phyloP scores from a whole-genome alignment of 441 rosid species.

The Pelargonium australe region DNA sequence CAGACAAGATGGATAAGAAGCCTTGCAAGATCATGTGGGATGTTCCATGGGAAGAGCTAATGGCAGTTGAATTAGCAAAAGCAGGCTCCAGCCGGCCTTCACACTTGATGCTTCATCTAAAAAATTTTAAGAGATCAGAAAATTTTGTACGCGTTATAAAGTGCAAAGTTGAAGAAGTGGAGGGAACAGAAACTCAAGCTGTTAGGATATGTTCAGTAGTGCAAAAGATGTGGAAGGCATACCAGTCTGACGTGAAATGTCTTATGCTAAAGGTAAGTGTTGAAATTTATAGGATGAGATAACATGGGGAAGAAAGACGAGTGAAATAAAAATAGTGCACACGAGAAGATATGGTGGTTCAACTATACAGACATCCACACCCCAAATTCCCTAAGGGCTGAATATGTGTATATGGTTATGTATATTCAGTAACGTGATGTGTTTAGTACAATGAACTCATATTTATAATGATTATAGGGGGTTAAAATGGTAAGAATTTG shows the following conservation, averaged over 20 bases:
- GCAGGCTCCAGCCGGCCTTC: constrained; percentile 77
- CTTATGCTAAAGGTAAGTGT: constrained; percentile 56
- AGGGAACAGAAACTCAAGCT: constrained; percentile 68
- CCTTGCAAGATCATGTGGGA: constrained; percentile 97
- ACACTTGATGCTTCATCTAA: constrained; percentile 84
- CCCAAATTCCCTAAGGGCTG: too few relatives aligned
- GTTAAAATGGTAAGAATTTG: too few relatives aligned
- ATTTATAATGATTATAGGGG: too few relatives aligned
- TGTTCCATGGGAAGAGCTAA: constrained; percentile 90
- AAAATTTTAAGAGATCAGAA: constrained; percentile 79
- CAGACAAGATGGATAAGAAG: constrained; percentile 76
- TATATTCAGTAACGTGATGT: too few relatives aligned
- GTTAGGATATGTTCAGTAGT: constrained; percentile 74
- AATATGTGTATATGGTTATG: too few relatives aligned
- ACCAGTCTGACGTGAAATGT: constrained; percentile 56
- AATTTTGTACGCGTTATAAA: constrained; percentile 79
- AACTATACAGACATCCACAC: too few relatives aligned
- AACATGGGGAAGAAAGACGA: too few relatives aligned
- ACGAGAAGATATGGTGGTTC: too few relatives aligned
- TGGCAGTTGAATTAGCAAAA: constrained; percentile 94
- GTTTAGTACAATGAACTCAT: too few relatives aligned
- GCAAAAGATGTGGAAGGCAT: constrained; percentile 77
- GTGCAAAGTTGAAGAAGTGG: constrained; percentile 57
- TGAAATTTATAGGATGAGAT: background rate
- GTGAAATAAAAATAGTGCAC: too few relatives aligned